Base-by-base conservation (phyloP, 73 alveolate species). In the Tetrahymena borealis region DNA sequence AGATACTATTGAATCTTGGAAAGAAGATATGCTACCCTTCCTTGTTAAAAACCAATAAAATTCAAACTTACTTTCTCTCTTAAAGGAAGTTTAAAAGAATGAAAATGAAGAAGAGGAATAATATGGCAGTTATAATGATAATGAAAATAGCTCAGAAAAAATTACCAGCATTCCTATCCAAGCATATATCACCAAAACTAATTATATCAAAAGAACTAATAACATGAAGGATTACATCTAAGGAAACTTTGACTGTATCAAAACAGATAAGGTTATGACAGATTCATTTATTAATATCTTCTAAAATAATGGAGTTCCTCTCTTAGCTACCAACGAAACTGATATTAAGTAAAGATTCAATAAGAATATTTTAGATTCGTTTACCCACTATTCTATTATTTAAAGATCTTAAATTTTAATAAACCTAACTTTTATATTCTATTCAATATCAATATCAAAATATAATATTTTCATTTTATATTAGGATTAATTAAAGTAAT, bases 201-300 rank as follows among this genome's bases (percentile, higher is more conserved):
- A 90, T 13, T 93, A 93, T 39, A 92, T 90, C 9, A 93, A 92
- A 41, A 93, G 95, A 93, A 31, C 91, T 28, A 93, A 93, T 28
- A 93, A 93, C 20, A 39, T 93, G 32, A 93, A 93, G 40, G 95
- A 93, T 93, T 93, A 79, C 33, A 18, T 79, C 28, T 16, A 93
- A 90, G 95, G 93, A 12, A 93, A 93, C 78, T 93, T 39, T 32
- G 95, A 93, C 35, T 39, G 79, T 15, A 85, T 93, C 32, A 38
- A 93, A 33, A 92, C 93, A 4, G 91, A 93, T 39, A 93, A 93
- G 79, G 95, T 37, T 36, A 85, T 93, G 85, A 32, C 85, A 0
- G 85, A 60, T 24, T 20, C 85, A 18, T 60, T n/a, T 60, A 35
- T 60, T 60, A 35, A 60, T 24, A 60, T 60, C 10, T 60, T 60